Evolutionary conservation across 768 basidiomycete genomes (phyloP).

Genomic region (Lentinula edodes): DNA sequence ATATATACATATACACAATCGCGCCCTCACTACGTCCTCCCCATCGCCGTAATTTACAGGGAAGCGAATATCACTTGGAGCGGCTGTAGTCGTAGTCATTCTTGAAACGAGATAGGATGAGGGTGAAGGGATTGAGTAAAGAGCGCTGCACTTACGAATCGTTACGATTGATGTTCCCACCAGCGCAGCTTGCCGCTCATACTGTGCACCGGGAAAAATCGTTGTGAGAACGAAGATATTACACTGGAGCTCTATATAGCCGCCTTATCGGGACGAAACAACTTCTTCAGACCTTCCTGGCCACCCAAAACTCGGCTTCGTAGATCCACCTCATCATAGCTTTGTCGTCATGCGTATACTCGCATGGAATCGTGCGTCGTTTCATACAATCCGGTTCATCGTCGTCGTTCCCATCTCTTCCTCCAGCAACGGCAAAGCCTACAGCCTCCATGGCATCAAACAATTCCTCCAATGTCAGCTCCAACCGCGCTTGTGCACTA

Average conservation of each 20-base stretch:
- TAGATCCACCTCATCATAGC: conserved; percentile 75
- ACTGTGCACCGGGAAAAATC: too few species aligned
- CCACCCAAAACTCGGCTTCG: conserved; percentile 64
- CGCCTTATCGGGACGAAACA: too few species aligned
- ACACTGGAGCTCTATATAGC: neutral
- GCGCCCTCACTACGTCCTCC: neutral
- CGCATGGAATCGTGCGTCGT: conserved; percentile 48
- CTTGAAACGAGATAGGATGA: too few species aligned
- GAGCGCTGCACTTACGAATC: too few species aligned
- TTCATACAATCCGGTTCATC: conserved; percentile 11
- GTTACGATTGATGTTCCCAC: too few species aligned
- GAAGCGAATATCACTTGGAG: too few species aligned
- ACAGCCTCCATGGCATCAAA: conserved; percentile 41
- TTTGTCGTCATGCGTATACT: conserved; percentile 55
- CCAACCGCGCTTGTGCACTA: conserved; percentile 48
- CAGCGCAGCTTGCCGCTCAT: too few species aligned
- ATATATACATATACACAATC: neutral
- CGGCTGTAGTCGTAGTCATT: too few species aligned
- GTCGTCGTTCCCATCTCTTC: conserved; percentile 17
- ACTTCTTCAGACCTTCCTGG: conserved; percentile 28
- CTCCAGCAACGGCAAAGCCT: conserved; percentile 42
- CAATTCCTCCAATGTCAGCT: conserved; percentile 63
- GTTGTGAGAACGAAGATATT: neutral
- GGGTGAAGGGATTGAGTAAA: too few species aligned
- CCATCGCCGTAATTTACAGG: neutral